A percentile compares a stretch with the other conserved stretches of the same genome.
Conservation (phyloP, 2,329 filamentous ascomycete genomes). For the Fusarium oxysporum region DNA sequence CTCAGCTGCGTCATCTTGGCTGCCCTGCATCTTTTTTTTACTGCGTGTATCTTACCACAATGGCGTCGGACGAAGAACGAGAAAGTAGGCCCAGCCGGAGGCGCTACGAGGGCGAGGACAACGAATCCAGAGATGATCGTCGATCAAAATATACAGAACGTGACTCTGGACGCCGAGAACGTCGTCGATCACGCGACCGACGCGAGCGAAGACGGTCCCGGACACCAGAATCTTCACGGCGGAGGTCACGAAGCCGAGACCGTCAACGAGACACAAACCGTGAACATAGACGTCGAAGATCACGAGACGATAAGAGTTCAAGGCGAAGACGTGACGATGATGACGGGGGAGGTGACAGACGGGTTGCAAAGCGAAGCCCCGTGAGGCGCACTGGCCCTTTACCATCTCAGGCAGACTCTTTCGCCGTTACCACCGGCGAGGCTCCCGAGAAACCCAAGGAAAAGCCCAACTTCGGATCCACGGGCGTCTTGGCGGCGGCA, state of each 20-base stretch:
- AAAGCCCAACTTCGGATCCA: conserved; percentile 86
- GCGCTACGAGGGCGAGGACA: conserved; percentile 37
- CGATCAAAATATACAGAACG: conserved; percentile 42
- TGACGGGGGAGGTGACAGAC: conserved; percentile 35
- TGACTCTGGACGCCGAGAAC: conserved; percentile 42
- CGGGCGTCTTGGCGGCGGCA: conserved; percentile 86
- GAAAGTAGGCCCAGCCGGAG: conserved; percentile 26
- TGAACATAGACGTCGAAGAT: conserved; percentile 46
- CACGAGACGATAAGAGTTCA: conserved; percentile 48
- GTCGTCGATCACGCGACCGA: conserved; percentile 46
- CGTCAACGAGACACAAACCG: conserved; percentile 41
- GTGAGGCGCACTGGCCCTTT: conserved; percentile 60
- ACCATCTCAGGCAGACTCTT: conserved; percentile 70
- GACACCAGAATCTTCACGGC: conserved; percentile 46
- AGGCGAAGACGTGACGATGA: conserved; percentile 40
- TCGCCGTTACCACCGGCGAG: conserved; percentile 64
- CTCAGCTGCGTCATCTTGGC: conserved; percentile 26
- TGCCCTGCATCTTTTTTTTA: neutral
- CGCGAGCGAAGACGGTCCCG: conserved; percentile 49
- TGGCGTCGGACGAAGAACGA: conserved; percentile 46
- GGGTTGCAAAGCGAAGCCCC: conserved; percentile 41
- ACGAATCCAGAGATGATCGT: conserved; percentile 31
- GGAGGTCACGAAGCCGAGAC: conserved; percentile 46
- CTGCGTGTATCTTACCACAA: conserved; percentile 15
- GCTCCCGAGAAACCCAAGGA: conserved; percentile 74